Evolutionary conservation across 1,139 yeast species (phyloP), one percentile per base, ranked within the genome.

Genomic region (Saccharomyces hybrid): DNA sequence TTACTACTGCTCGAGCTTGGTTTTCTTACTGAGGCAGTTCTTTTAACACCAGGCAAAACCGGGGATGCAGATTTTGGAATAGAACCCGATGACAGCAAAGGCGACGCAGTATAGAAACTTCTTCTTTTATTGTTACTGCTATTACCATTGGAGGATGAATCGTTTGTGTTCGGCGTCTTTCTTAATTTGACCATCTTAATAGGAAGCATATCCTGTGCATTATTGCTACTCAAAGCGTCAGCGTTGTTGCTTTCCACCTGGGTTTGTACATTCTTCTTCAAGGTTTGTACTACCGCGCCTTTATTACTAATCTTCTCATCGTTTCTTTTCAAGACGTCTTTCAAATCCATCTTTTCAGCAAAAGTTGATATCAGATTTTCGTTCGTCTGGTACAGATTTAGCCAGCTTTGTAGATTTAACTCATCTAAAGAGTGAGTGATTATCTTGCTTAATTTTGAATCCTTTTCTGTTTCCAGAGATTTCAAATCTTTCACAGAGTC

Each of bases 21-120:
- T 32, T 55, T 57, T 51, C 65, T 60, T 31, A 60, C 54, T 3
- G 70, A 66, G 2, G 65, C 54, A 11, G 64, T 58, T 49, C 70
- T 62, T 52, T 59, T 64, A n/a, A 65, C 60, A 44, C 70, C 69
- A 6, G 70, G 70, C 31, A 66, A 55, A 29, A 60, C 51, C 6
- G 57, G 60, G 2, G 60, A 55, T 19, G 61, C 46, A 8, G 65
- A 55, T 13, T 49, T 52, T n/a, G 57, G 55, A 3, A 52, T 27
- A 19, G 44, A 38, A 16, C 44, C 44, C 16, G 49, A 52, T 9
- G 58, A 53, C 11, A 58, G 28, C 28, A 57, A 54, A 47, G 52
- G 54, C 16, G 62, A 48, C n/a, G 57, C 58, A 31, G 66, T 65
- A 48, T 62, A 64, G 49, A 61, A 62, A 51, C 65, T 63, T 50